Conservation (phyloP, 129 eudicot genomes). For the Calendula officinalis region DNA sequence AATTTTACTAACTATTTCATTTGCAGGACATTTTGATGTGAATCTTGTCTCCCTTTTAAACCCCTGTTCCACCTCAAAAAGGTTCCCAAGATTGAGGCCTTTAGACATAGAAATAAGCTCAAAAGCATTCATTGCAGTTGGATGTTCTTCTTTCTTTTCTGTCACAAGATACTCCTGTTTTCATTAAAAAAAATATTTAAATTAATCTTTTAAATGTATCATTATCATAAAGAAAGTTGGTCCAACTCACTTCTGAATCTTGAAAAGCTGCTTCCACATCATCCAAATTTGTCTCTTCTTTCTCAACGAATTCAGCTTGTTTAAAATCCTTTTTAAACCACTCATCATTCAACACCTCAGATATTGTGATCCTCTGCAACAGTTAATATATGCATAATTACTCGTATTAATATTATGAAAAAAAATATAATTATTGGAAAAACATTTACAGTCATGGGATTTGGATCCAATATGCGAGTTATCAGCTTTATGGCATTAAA, state of each 20-base stretch:
- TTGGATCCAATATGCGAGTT: constrained; percentile 79
- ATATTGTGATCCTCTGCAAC: constrained; percentile 77
- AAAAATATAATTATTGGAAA: background rate
- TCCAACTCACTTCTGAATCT: constrained; percentile 73
- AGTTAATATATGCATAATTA: too few species aligned
- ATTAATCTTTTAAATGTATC: background rate
- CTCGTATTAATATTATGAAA: too few species aligned
- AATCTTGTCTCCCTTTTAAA: constrained; percentile 95
- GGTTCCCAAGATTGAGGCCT: constrained; percentile 83
- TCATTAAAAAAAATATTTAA: background rate
- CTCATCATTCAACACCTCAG: constrained; percentile 81
- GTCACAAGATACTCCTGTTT: constrained; percentile 76
- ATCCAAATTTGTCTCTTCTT: constrained; percentile 78
- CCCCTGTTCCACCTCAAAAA: constrained; percentile 76
- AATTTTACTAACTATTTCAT: constrained; percentile 75
- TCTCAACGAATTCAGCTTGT: constrained; percentile 74
- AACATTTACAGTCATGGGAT: constrained; percentile 75
- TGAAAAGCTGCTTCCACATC: constrained; percentile 95
- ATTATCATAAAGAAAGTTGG: constrained; percentile 7
- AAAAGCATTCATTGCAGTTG: constrained; percentile 87
- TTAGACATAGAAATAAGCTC: constrained; percentile 85
- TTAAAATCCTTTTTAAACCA: constrained; percentile 88
- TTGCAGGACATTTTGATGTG: constrained; percentile 81
- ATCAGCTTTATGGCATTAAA: constrained; percentile 80
- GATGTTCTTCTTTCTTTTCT: constrained; percentile 77